Conservation (phyloP, 164 flowering plant genomes). For the Umbilicus rupestris region DNA sequence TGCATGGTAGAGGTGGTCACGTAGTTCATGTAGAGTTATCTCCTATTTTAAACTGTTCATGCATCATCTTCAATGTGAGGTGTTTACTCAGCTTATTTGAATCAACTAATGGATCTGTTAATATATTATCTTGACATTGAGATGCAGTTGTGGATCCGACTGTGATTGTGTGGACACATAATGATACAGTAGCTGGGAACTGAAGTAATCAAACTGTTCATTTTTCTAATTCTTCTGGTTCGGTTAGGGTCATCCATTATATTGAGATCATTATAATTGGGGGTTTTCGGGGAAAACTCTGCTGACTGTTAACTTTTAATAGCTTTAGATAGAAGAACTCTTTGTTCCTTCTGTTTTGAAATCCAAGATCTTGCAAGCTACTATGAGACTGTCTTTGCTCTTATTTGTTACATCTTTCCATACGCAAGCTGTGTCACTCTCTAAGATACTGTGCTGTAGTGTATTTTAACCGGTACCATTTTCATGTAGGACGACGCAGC, state of each 20-base stretch:
- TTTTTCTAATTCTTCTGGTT: no score
- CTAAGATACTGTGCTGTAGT: neutral
- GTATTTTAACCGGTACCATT: neutral
- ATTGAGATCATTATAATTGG: neutral
- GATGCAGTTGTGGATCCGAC: no score
- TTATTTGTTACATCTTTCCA: neutral
- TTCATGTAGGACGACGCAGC: slow-evolving; percentile 50
- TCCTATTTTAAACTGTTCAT: no score
- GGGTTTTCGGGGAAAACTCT: neutral
- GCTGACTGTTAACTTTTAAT: neutral
- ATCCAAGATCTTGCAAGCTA: neutral
- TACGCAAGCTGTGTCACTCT: neutral
- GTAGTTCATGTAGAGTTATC: neutral
- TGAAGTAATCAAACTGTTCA: no score
- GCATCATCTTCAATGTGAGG: no score
- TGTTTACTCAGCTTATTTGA: no score
- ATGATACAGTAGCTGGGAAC: no score
- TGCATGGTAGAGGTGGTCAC: neutral
- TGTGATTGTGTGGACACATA: no score
- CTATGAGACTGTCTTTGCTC: neutral
- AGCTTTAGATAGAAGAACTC: neutral
- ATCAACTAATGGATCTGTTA: no score
- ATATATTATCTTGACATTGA: no score
- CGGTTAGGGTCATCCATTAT: no score
- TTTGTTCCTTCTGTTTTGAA: neutral